Base-by-base conservation (phyloP, 2,329 filamentous ascomycete genomes). In the Aspergillus sp. region DNA sequence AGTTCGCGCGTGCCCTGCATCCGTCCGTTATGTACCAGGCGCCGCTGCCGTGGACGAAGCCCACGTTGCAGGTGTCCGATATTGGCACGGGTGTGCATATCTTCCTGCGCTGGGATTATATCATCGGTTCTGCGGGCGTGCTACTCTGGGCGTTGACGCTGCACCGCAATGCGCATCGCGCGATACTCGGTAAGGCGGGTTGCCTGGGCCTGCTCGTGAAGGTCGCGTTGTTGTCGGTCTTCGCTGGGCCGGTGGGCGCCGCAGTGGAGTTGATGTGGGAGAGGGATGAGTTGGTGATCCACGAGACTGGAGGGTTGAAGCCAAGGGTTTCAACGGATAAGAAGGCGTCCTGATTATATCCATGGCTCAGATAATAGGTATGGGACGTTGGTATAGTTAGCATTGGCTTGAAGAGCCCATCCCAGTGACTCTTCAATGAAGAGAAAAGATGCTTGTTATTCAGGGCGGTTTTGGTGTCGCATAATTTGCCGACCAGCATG, bases 71-170 rank as follows among this genome's bases (percentile, higher is more conserved):
- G 33, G 59, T 67, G n/a, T 50, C 59, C 12, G 60, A 55, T 5
- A 45, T 75, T 8, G 64, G 66, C 8, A 61, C 69, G 19, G 71
- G 74, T 0, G 65, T 69, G 7, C 66, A 72, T 34, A 63, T 61
- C 35, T 73, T 78, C 50, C 52, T 78, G 29, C 68, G 74, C 33
- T 78, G 73, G 69, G 75, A 78, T 53, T 60, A 74, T 7, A 56
- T 73, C 40, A 64, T 73, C 30, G 73, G 71, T 1, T 67, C 68
- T 1, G 48, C 55, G 0, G 67, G 70, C 1, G 57, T 74, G 19
- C 44, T 76, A 19, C 32, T 74, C 4, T 78, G 75, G 75, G 67
- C 69, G 3, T 44, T 69, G 3, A 59, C 63, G 3, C 45, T 76
- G 12, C 66, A 67, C 43, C 55, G 47, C 1, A 51, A 56, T 34